These are phyloP conservation scores for Trypanosoma congolense DNA, from an alignment of 208 protist species.

Conservation along the genomic window DNA sequence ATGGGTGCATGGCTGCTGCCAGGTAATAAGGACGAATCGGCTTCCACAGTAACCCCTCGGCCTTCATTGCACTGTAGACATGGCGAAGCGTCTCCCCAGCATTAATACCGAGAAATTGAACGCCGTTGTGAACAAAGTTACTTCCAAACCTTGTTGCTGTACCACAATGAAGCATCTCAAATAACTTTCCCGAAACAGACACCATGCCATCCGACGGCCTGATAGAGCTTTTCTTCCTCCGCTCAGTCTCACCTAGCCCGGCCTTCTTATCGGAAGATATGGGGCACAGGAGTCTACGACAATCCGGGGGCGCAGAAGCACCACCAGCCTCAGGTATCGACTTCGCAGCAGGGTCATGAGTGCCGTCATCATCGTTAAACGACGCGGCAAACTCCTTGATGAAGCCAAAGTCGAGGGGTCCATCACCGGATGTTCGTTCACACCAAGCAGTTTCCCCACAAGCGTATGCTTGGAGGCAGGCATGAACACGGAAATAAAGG, in stretches of 20 bases:
- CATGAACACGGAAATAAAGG: conserved; percentile 47
- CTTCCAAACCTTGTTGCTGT: conserved; percentile 63
- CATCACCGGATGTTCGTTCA: conserved; percentile 46
- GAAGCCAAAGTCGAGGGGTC: background rate
- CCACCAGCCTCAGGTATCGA: background rate
- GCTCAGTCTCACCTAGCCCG: background rate
- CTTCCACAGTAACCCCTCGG: conserved; percentile 74
- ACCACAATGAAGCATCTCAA: conserved; percentile 46
- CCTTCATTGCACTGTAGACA: conserved; percentile 61
- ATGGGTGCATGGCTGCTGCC: conserved; percentile 57
- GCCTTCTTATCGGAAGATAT: conserved; percentile 17
- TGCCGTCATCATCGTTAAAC: background rate
- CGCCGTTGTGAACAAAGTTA: conserved; percentile 78
- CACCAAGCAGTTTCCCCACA: conserved; percentile 45
- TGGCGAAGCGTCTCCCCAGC: conserved; percentile 33
- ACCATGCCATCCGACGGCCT: background rate
- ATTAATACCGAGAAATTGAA: conserved; percentile 43
- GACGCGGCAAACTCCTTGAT: background rate
- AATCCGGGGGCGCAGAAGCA: background rate
- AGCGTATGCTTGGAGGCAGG: conserved; percentile 42
- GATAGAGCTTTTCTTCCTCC: background rate
- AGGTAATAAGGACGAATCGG: conserved; percentile 75
- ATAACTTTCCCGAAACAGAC: conserved; percentile 11
- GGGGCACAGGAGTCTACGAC: background rate
- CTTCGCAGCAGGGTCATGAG: background rate